phyloP scores from a whole-genome alignment of 2,329 filamentous ascomycete genomes.

The Ophiostoma pallidulum region DNA sequence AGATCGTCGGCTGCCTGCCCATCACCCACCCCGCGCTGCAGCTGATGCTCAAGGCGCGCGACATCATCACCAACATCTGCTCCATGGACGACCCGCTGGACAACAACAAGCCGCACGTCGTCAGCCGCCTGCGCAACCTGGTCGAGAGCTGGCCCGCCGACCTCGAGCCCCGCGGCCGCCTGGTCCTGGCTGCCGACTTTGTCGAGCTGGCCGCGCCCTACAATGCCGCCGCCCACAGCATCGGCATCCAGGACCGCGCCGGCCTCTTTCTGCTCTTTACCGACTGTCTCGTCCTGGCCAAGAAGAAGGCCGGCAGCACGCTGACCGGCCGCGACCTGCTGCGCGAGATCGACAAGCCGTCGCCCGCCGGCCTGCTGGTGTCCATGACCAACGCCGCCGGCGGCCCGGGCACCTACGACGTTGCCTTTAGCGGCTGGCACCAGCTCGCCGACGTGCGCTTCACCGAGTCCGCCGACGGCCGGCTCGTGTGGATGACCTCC shows the following conservation, averaged over 20 bases:
- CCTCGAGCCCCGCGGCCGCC: slow-evolving; percentile 63
- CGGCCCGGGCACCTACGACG: slow-evolving; percentile 55
- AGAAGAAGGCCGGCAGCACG: slow-evolving; percentile 54
- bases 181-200: slow-evolving; percentile 75
- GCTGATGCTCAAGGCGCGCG: slow-evolving; percentile 75
- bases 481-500: slow-evolving; percentile 58
- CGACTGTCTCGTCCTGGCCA: slow-evolving; percentile 68
- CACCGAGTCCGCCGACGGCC: slow-evolving; percentile 58
- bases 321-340: slow-evolving; percentile 67
- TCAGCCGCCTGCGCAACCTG: slow-evolving; percentile 64
- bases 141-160: slow-evolving; percentile 68
- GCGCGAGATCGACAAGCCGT: slow-evolving; percentile 76
- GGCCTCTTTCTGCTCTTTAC: slow-evolving; percentile 79
- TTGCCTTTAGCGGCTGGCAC: slow-evolving; percentile 67
- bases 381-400: slow-evolving; percentile 55
- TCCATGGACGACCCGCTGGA: slow-evolving; percentile 67
- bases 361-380: slow-evolving; percentile 51
- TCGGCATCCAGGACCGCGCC: slow-evolving; percentile 40
- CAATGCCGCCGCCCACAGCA: slow-evolving; percentile 29
- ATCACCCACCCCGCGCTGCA: slow-evolving; percentile 77
- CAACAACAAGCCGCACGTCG: slow-evolving; percentile 66
- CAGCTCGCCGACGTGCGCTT: slow-evolving; percentile 61
- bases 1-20: slow-evolving; percentile 79
- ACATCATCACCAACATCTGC: slow-evolving; percentile 93
- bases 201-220: slow-evolving; percentile 69